These are phyloP conservation scores for Helicostylum pulchrum DNA, from an alignment of 192 early-diverging fungal species.

Conservation along the genomic window DNA sequence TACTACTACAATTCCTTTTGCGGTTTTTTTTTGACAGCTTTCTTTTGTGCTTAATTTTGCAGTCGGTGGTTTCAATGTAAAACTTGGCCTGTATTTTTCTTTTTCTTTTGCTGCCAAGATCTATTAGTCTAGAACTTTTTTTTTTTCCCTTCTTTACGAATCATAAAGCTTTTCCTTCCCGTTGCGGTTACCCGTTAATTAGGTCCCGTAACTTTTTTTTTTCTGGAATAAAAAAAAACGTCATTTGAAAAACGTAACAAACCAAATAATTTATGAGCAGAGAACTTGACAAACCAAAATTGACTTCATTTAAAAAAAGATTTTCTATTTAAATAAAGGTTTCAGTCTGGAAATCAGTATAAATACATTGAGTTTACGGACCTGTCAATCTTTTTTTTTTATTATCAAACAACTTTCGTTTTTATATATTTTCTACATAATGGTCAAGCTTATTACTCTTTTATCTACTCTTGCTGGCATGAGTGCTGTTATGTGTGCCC, in stretches of 20 bases:
- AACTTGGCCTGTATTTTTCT: too few species aligned
- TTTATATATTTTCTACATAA: not conserved
- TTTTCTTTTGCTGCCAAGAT: too few species aligned
- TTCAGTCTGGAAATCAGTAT: not conserved
- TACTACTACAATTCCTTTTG: too few species aligned
- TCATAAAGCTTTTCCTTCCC: too few species aligned
- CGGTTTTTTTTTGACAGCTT: too few species aligned
- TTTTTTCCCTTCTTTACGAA: too few species aligned
- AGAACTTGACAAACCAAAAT: not conserved
- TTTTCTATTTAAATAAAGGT: not conserved
- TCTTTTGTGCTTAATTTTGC: too few species aligned
- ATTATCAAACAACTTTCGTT: not conserved
- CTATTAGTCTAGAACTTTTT: too few species aligned
- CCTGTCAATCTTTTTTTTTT: not conserved
- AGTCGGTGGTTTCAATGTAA: too few species aligned
- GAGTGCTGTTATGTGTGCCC: slow-evolving; percentile 8
- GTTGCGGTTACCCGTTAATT: too few species aligned
- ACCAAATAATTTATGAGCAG: not conserved
- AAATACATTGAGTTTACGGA: not conserved
- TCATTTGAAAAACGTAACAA: not conserved
- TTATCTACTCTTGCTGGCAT: slow-evolving; percentile 7
- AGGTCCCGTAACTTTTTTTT: too few species aligned
- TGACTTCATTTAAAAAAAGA: not conserved
- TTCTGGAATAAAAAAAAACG: not conserved
- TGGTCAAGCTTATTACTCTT: slow-evolving; percentile 4